These are phyloP conservation scores for Zoysia pacifica DNA, from an alignment of 176 grass and related monocot species.

Conservation along the genomic window DNA sequence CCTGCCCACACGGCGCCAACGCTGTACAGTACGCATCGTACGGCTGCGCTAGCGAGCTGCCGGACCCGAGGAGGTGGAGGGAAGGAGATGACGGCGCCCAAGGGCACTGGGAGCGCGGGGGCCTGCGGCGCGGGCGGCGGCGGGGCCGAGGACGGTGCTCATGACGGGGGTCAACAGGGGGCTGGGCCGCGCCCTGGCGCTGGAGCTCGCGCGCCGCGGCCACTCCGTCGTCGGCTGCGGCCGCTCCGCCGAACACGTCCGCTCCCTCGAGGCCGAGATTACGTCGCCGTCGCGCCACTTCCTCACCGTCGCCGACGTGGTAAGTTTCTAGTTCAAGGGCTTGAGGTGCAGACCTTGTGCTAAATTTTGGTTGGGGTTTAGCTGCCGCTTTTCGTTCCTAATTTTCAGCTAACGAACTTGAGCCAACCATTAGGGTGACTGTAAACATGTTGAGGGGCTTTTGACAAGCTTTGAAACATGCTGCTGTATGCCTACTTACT, in stretches of 20 bases:
- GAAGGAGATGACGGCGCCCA: conserved; percentile 46
- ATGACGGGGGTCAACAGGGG: conserved; percentile 89
- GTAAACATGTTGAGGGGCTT: not conserved
- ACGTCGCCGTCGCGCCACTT: conserved; percentile 67
- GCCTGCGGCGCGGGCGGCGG: conserved; percentile 45
- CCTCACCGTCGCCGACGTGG: conserved; percentile 70
- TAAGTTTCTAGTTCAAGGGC: conserved; percentile 12
- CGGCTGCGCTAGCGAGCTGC: not conserved
- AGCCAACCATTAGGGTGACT: not conserved
- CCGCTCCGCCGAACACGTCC: conserved; percentile 74
- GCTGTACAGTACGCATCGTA: not conserved
- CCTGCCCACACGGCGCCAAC: too few relatives aligned
- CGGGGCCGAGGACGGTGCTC: conserved; percentile 68
- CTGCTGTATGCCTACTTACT: not conserved
- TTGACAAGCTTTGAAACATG: not conserved
- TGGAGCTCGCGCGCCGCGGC: conserved; percentile 77
- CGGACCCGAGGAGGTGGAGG: not conserved
- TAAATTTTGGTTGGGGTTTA: not conserved
- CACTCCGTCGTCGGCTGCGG: conserved; percentile 78
- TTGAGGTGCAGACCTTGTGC: not conserved
- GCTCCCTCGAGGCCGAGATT: conserved; percentile 71
- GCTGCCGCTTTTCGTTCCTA: not conserved
- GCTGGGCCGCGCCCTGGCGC: conserved; percentile 72
- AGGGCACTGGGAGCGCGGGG: conserved; percentile 44
- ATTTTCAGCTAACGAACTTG: not conserved